Base-by-base conservation (phyloP, 352 stramenopile genomes). In the Globisporangium parvum region DNA sequence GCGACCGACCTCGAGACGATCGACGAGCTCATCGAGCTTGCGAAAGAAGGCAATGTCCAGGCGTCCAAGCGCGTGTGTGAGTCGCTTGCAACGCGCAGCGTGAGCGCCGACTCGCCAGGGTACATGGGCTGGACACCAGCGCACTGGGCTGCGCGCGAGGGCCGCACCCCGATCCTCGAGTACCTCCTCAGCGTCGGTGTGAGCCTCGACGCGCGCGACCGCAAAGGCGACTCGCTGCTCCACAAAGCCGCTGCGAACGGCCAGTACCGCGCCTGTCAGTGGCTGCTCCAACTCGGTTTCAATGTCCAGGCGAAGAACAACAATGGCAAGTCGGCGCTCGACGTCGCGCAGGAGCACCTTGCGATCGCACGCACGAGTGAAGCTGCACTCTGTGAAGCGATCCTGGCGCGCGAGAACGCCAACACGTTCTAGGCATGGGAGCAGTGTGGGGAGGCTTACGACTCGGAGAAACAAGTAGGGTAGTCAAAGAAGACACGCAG, bases 181-280 rank as follows among this genome's bases (percentile, higher is more conserved):
- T 81, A 86, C 51, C 55, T 92, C 3, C 62, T 62, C 5, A 55
- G 63, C 9, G 33, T 46, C 10, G 49, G 76, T 42, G 74, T 78
- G 46, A 88, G 87, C 45, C 69, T 91, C 53, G 79, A 89, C 37
- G 57, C 72, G 14, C 61, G 85, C 1, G 80, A 91, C 56, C 67
- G 67, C 11, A 80, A 88, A 40, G 81, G 81, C 20, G 81, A 89
- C 52, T 87, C 69, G 21, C 61, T 89, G 21, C 55, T 91, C 48
- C 81, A 88, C 65, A 91, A 91, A 50, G 81, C 81, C 1, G 81
- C 81, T 0, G 77, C 79, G n/a, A 91, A 89, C 52, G 74, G 77
- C 1, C 78, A 91, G 63, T 77, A 72, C 39, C 64, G 68, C 23
- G 63, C 60, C 17, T 91, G 81, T 47, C 69, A 80, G 54, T 91